A percentile compares a stretch with the other conserved stretches of the same genome.
Evolutionary conservation across 2,329 filamentous ascomycete species (phyloP).

Genomic region (Sordariomycetes sp.): DNA sequence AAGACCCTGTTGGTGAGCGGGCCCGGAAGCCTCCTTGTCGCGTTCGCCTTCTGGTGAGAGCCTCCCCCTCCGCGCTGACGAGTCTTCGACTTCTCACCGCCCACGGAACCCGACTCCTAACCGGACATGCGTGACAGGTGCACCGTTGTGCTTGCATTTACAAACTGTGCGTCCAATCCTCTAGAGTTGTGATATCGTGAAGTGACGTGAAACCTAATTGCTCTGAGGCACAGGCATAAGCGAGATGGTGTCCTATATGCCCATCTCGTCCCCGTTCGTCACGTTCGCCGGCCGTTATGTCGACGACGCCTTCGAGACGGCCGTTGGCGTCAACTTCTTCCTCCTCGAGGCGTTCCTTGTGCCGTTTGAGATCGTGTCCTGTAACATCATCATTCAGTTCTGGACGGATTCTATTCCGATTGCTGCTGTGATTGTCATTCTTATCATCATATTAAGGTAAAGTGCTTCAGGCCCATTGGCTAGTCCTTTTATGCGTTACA

Average conservation of each 20-base stretch:
- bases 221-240: slow-evolving; percentile 34
- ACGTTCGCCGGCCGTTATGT: slow-evolving; percentile 67
- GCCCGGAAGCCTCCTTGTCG: slow-evolving; percentile 42
- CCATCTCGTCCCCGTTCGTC: slow-evolving; percentile 70
- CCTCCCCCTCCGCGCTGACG: slow-evolving; percentile 46
- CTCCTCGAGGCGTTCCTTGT: slow-evolving; percentile 58
- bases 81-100: slow-evolving; percentile 18
- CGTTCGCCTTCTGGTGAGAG: slow-evolving; percentile 39
- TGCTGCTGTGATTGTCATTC: slow-evolving; percentile 49
- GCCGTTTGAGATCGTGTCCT: slow-evolving; percentile 57
- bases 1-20: slow-evolving; percentile 34
- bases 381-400: slow-evolving; percentile 51
- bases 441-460: neutral
- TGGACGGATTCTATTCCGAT: slow-evolving; percentile 52
- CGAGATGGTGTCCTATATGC: slow-evolving; percentile 69
- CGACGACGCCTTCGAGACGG: slow-evolving; percentile 65
- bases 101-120: too few species aligned
- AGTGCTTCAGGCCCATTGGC: neutral
- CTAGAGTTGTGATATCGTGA: too few species aligned
- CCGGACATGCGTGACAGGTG: too few species aligned
- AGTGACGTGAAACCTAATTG: neutral
- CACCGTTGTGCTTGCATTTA: too few species aligned
- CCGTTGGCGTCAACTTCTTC: slow-evolving; percentile 66
- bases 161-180: too few species aligned
- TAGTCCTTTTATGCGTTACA: slow-evolving; percentile 36